A percentile compares a stretch with the other conserved stretches of the same genome.
phyloP scores from a whole-genome alignment of 345 rosid genomes.

The Hibiscus tridactylites region DNA sequence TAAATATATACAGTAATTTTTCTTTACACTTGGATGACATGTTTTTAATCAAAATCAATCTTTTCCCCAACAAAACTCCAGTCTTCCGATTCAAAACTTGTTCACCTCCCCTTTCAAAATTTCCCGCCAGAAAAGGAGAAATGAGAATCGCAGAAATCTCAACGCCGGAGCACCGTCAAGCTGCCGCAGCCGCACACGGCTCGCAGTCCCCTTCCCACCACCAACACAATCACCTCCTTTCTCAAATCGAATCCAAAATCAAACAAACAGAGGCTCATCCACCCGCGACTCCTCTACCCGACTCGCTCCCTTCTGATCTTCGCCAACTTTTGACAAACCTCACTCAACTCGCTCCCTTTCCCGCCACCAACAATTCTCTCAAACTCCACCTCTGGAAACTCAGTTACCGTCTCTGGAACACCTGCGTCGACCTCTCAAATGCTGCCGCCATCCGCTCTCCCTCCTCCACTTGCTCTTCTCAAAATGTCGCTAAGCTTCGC shows the following conservation, averaged over 20 bases:
- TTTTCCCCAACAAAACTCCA: neutral
- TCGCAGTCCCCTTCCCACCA: slow-evolving; percentile 14
- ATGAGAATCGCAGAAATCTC: slow-evolving; percentile 87
- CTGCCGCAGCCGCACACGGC: slow-evolving; percentile 13
- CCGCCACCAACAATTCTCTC: slow-evolving; percentile 33
- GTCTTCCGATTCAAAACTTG: neutral
- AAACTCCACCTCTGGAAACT: slow-evolving; percentile 82
- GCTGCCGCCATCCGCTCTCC: slow-evolving; percentile 30
- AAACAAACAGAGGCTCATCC: slow-evolving; percentile 47
- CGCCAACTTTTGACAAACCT: slow-evolving; percentile 45
- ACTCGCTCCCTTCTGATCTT: slow-evolving; percentile 46
- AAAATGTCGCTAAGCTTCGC: slow-evolving; percentile 44
- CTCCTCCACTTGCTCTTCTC: slow-evolving; percentile 23
- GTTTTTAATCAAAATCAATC: too few relatives aligned
- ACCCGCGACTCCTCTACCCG: slow-evolving; percentile 24
- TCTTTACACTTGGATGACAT: too few relatives aligned
- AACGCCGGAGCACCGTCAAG: slow-evolving; percentile 45
- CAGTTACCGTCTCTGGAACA: slow-evolving; percentile 90
- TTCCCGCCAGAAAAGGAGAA: slow-evolving; percentile 23
- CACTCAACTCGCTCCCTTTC: slow-evolving; percentile 49
- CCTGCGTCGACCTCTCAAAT: slow-evolving; percentile 85
- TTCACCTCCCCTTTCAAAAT: neutral
- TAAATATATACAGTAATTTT: too few relatives aligned
- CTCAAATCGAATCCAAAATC: slow-evolving; percentile 60
- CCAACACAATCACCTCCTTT: slow-evolving; percentile 31